Percentiles rank a stretch among this genome's conserved stretches.
Conservation (phyloP, 78 protist genomes). For the Bigelowiella natans region DNA sequence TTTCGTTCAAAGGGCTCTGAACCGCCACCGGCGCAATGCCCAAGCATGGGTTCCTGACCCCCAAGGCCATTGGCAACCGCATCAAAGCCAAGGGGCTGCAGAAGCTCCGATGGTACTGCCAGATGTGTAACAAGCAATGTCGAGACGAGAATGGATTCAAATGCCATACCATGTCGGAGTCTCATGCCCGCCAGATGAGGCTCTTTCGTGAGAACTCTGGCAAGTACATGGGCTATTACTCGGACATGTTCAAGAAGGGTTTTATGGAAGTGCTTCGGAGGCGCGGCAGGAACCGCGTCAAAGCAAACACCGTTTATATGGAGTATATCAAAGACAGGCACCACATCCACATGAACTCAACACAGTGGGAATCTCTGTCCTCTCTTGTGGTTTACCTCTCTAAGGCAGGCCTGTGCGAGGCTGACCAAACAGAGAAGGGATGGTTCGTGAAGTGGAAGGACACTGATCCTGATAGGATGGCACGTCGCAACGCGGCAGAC, state of each 20-base stretch:
- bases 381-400: conserved; percentile 70
- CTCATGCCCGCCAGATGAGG: conserved; percentile 70
- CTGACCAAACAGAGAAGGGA: conserved; percentile 77
- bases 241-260: conserved; percentile 59
- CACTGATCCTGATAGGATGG: conserved; percentile 14
- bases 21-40: neutral
- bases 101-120: conserved; percentile 84
- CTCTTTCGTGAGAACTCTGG: conserved; percentile 50
- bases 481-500: neutral
- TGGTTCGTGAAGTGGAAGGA: conserved; percentile 4
- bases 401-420: conserved; percentile 49
- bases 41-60: conserved; percentile 23
- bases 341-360: conserved; percentile 35
- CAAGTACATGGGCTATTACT: conserved; percentile 45
- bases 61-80: conserved; percentile 37
- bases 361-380: conserved; percentile 43
- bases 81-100: conserved; percentile 74
- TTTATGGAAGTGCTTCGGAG: conserved; percentile 40
- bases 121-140: conserved; percentile 87
- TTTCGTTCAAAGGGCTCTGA: neutral
- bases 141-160: conserved; percentile 56
- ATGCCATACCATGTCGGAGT: conserved; percentile 73
- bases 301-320: conserved; percentile 2
- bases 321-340: conserved; percentile 13
- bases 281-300: neutral